These are phyloP conservation scores for Exophiala xenobiotica DNA, from an alignment of 2,329 filamentous ascomycete species.

Conservation along the genomic window DNA sequence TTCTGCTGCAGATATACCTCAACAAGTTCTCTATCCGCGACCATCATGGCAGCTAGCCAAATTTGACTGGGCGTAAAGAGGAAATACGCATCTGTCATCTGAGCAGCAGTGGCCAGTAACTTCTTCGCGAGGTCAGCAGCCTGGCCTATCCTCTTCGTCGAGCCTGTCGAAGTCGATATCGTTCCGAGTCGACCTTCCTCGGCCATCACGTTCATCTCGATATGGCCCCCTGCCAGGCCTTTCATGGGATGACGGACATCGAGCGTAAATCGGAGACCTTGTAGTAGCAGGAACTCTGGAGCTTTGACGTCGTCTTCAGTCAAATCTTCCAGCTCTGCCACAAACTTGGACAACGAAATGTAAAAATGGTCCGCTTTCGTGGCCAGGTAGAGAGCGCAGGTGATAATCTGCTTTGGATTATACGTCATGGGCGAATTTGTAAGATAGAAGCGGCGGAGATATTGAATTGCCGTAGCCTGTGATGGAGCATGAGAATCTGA, in stretches of 20 bases:
- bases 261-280: conserved; percentile 89
- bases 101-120: conserved; percentile 72
- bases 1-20: conserved; percentile 48
- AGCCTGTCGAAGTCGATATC: conserved; percentile 14
- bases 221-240: conserved; percentile 78
- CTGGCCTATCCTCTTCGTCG: conserved; percentile 50
- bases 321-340: conserved; percentile 66
- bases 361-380: conserved; percentile 89
- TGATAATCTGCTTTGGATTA: conserved; percentile 82
- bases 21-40: conserved; percentile 62
- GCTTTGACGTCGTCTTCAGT: conserved; percentile 80
- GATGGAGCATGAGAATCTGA: background rate
- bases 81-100: conserved; percentile 95
- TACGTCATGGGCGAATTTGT: conserved; percentile 97
- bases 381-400: conserved; percentile 87
- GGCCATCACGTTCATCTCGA: conserved; percentile 71
- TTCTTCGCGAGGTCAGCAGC: conserved; percentile 73
- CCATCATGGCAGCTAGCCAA: conserved; percentile 75
- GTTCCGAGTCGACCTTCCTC: conserved; percentile 47
- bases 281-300: conserved; percentile 88
- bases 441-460: conserved; percentile 90
- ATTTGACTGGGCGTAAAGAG: conserved; percentile 94
- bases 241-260: conserved; percentile 90
- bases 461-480: conserved; percentile 78
- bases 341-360: conserved; percentile 65